phyloP scores from a whole-genome alignment of 2,329 filamentous ascomycete species.

The Pyricularia sp. region DNA sequence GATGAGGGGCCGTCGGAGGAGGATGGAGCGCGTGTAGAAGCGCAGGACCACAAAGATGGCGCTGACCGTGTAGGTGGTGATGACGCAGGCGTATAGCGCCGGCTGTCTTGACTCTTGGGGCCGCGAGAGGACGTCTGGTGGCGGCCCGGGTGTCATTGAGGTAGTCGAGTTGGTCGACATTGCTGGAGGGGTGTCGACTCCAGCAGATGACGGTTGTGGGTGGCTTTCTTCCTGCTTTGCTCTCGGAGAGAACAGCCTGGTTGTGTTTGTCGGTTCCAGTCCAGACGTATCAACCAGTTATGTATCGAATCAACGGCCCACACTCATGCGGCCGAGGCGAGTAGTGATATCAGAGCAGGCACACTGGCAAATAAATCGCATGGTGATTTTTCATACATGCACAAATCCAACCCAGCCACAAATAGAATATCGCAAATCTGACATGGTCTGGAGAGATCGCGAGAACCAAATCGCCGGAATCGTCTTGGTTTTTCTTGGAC shows the following conservation, averaged over 20 bases:
- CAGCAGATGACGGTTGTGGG: no score
- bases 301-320: not conserved
- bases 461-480: not conserved
- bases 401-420: not conserved
- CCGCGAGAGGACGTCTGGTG: not conserved
- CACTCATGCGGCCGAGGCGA: not conserved
- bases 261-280: no score
- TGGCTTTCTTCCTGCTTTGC: not conserved
- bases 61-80: constrained; percentile 19
- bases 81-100: constrained; percentile 16
- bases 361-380: not conserved
- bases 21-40: constrained; percentile 22
- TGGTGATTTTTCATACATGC: not conserved
- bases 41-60: constrained; percentile 24
- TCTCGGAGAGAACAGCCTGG: not conserved
- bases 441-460: not conserved
- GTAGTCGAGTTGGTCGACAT: not conserved
- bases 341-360: not conserved
- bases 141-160: not conserved
- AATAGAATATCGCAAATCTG: not conserved
- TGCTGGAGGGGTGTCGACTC: no score
- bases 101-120: constrained; percentile 11
- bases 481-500: not conserved
- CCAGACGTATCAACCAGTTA: no score
- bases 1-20: not conserved